A percentile compares a stretch with the other conserved stretches of the same genome.
Conservation (phyloP, 495 filamentous ascomycete genomes). For the Penicillium bovifimosum region DNA sequence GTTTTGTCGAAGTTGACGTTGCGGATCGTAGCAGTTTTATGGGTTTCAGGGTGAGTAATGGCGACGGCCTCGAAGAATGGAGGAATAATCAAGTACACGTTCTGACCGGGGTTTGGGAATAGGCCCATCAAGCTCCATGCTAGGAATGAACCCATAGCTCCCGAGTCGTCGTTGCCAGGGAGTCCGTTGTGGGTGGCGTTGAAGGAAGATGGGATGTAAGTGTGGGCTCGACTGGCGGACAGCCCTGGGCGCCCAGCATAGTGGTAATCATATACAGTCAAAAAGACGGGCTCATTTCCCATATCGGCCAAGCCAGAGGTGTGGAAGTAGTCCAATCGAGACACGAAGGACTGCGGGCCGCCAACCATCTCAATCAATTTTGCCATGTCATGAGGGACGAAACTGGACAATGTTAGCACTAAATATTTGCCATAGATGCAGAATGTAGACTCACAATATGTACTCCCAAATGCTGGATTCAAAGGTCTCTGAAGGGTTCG, state of each 20-base stretch:
- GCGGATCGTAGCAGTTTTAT: conserved; percentile 54
- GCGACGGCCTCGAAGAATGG: conserved; percentile 62
- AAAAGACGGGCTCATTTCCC: conserved; percentile 66
- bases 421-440: not conserved
- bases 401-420: conserved; percentile 30
- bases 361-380: conserved; percentile 55
- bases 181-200: conserved; percentile 53
- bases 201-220: conserved; percentile 62
- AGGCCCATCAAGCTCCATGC: conserved; percentile 58
- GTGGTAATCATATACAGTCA: conserved; percentile 67
- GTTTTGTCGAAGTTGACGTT: conserved; percentile 56
- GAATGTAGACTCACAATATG: conserved; percentile 32
- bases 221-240: conserved; percentile 54
- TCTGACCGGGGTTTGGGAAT: conserved; percentile 53
- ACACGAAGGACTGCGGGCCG: conserved; percentile 52
- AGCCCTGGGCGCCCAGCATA: conserved; percentile 64
- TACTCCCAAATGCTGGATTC: conserved; percentile 71
- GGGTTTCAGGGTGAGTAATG: conserved; percentile 55
- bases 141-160: conserved; percentile 56
- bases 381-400: conserved; percentile 66
- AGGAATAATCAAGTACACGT: conserved; percentile 67
- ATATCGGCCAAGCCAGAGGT: conserved; percentile 61
- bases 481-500: conserved; percentile 62
- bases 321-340: conserved; percentile 62
- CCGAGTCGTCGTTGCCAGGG: conserved; percentile 63